Evolutionary conservation across 2,329 filamentous ascomycete species (phyloP).

Genomic region (Colletotrichum higginsianum): DNA sequence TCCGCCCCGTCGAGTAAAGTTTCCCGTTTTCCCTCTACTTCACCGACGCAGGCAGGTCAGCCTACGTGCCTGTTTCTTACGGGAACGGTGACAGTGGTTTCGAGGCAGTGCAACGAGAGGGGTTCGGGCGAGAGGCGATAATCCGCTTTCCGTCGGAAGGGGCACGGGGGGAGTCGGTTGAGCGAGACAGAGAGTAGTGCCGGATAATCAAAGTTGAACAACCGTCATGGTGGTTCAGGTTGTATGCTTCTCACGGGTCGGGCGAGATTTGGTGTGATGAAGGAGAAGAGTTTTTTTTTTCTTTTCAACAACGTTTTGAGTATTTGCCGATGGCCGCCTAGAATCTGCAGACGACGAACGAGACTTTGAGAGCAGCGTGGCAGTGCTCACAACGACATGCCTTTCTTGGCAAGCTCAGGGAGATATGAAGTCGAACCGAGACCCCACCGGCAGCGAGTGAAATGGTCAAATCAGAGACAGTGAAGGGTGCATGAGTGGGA

Average conservation of each 20-base stretch:
- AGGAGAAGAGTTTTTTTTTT: background rate
- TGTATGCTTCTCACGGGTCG: background rate
- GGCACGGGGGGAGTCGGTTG: slow-evolving; percentile 2
- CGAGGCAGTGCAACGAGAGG: slow-evolving; percentile 34
- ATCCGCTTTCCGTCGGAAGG: slow-evolving; percentile 11
- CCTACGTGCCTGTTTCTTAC: background rate
- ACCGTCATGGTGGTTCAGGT: slow-evolving; percentile 14
- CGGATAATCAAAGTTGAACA: slow-evolving; percentile 8
- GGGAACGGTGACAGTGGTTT: background rate
- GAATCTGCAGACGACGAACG: background rate
- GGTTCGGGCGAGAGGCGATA: slow-evolving; percentile 16
- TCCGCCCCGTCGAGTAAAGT: slow-evolving; percentile 37
- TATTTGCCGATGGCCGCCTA: slow-evolving; percentile 13
- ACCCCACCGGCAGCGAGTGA: slow-evolving; percentile 18
- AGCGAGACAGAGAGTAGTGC: background rate
- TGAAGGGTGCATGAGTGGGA: slow-evolving; percentile 25
- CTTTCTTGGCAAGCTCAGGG: slow-evolving; percentile 40
- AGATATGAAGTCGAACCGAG: slow-evolving; percentile 37
- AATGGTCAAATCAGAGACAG: slow-evolving; percentile 23
- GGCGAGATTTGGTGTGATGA: slow-evolving; percentile 3
- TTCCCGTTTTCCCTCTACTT: slow-evolving; percentile 2
- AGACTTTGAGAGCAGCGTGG: slow-evolving; percentile 24
- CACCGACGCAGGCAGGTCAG: slow-evolving; percentile 15
- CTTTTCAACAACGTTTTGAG: slow-evolving; percentile 3
- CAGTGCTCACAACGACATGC: slow-evolving; percentile 42